Conservation (phyloP, 2,329 filamentous ascomycete genomes). For the Rugonectria rugulosa region DNA sequence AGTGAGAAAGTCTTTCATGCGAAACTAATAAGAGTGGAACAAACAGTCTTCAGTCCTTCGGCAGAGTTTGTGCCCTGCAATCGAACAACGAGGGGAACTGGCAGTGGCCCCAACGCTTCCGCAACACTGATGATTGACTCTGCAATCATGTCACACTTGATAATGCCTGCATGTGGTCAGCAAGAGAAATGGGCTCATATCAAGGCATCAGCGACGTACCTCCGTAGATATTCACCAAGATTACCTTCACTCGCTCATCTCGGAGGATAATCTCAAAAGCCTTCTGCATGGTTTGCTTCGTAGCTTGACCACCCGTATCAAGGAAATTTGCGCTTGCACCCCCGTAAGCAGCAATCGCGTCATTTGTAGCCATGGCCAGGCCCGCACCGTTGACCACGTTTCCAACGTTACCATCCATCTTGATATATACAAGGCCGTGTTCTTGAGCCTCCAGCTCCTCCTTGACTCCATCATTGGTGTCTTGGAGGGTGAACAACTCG, state of each 20-base stretch:
- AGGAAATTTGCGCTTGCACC: conserved; percentile 83
- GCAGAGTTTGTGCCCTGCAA: conserved; percentile 57
- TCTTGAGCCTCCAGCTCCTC: conserved; percentile 52
- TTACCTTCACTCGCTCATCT: conserved; percentile 74
- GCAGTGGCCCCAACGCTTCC: conserved; percentile 44
- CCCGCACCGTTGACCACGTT: conserved; percentile 90
- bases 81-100: conserved; percentile 55
- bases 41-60: conserved; percentile 49
- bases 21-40: conserved; percentile 24
- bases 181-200: background rate
- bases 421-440: conserved; percentile 82
- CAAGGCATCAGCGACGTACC: conserved; percentile 32
- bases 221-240: conserved; percentile 66
- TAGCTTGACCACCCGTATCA: conserved; percentile 90
- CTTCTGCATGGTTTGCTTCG: conserved; percentile 78
- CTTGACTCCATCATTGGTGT: conserved; percentile 42
- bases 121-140: conserved; percentile 55
- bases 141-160: conserved; percentile 59
- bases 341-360: conserved; percentile 73
- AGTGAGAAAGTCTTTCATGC: background rate
- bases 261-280: conserved; percentile 77
- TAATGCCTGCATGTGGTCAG: conserved; percentile 48
- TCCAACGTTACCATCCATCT: conserved; percentile 69
- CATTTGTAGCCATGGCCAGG: conserved; percentile 89
- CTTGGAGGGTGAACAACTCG: conserved; percentile 48